A percentile compares a stretch with the other conserved stretches of the same genome.
phyloP scores from a whole-genome alignment of 805 yeast genomes.

The Ogataea dorogensis region DNA sequence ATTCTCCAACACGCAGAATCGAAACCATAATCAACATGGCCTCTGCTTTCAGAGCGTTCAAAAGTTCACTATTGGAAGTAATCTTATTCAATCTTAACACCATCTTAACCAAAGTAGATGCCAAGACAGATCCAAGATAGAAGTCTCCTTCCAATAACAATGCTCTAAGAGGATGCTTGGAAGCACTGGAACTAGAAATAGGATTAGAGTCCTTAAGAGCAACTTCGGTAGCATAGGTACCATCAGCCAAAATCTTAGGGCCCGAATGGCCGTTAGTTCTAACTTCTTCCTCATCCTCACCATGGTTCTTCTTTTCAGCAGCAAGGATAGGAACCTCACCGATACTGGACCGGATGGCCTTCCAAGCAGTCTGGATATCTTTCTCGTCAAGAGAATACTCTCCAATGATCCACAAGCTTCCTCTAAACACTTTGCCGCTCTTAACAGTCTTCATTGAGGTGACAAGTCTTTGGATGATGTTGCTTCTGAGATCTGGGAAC shows the following conservation, averaged over 20 bases:
- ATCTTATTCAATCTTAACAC: constrained; percentile 69
- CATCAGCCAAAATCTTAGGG: constrained; percentile 95
- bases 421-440: constrained; percentile 89
- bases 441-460: constrained; percentile 61
- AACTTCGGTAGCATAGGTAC: constrained; percentile 95
- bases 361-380: constrained; percentile 84
- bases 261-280: constrained; percentile 41
- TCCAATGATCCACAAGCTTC: constrained; percentile 94
- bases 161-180: constrained; percentile 73
- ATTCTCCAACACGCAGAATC: constrained; percentile 82
- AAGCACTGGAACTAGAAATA: constrained; percentile 31
- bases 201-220: constrained; percentile 55
- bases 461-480: constrained; percentile 63
- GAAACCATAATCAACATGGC: constrained; percentile 92
- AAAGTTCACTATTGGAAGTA: constrained; percentile 46
- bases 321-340: constrained; percentile 92
- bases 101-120: constrained; percentile 85
- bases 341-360: constrained; percentile 70
- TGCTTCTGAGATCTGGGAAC: constrained; percentile 72
- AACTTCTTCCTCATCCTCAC: constrained; percentile 26
- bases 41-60: constrained; percentile 90
- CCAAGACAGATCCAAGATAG: constrained; percentile 83
- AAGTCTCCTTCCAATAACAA: constrained; percentile 84
- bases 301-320: constrained; percentile 52
- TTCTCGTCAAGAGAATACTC: constrained; percentile 76